Percentiles rank a stretch among this genome's conserved stretches.
Conservation (phyloP, 2,329 filamentous ascomycete genomes). For the Pseudocercospora macadamiae region DNA sequence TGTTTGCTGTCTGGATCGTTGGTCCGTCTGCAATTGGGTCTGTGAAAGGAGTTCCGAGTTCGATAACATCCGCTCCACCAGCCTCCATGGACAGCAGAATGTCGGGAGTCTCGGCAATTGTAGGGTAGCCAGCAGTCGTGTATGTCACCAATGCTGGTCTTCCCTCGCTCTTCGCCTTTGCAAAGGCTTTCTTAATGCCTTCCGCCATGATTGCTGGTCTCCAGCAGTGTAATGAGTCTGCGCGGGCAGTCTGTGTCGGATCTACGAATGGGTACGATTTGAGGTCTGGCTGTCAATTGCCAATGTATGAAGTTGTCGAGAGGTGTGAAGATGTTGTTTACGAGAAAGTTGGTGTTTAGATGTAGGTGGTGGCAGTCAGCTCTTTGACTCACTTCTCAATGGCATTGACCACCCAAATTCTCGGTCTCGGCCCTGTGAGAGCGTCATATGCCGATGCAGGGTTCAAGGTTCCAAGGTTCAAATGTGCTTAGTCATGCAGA, state of each 20-base stretch:
- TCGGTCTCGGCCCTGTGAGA: neutral
- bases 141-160: slow-evolving; percentile 85
- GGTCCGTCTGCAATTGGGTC: slow-evolving; percentile 98
- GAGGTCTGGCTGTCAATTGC: too few relatives aligned
- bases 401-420: neutral
- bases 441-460: neutral
- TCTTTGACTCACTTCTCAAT: slow-evolving; percentile 4
- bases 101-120: slow-evolving; percentile 76
- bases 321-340: too few relatives aligned
- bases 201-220: slow-evolving; percentile 44
- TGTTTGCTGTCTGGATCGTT: slow-evolving; percentile 95
- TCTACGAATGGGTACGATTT: too few relatives aligned
- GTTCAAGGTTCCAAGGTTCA: too few relatives aligned
- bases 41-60: slow-evolving; percentile 94
- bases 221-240: neutral
- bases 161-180: slow-evolving; percentile 54
- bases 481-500: too few relatives aligned
- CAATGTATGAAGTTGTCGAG: too few relatives aligned
- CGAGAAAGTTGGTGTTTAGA: neutral
- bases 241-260: neutral
- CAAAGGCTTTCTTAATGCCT: slow-evolving; percentile 54
- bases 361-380: neutral
- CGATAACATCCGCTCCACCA: slow-evolving; percentile 92
- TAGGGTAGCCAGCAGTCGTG: slow-evolving; percentile 92
- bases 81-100: slow-evolving; percentile 88